Base-by-base conservation (phyloP, 73 alveolate species). In the Paramecium primaurelia region DNA sequence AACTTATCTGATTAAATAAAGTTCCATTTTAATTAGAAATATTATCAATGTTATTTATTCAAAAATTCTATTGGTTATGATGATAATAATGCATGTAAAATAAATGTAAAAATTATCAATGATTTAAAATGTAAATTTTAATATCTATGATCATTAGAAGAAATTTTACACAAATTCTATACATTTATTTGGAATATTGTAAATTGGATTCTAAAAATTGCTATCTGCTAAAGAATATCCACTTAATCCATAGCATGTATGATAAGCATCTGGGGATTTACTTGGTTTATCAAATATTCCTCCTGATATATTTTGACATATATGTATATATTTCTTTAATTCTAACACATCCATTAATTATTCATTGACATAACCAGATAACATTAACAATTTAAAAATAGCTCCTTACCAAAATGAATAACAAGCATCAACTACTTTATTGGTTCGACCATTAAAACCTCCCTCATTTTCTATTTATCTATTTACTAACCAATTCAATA, bases 321-420 rank as follows among this genome's bases (percentile, higher is more conserved):
- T 88, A 8, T 96, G 20, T 14, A 97, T 92, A 93, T 98, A 98
- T 10, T 97, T 99, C 87, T 98, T 96, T 49, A 98, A 92, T 58
- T 98, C 87, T 9, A 0, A 16, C 6, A 88, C 45, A 45, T 77
- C 59, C 77, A 60, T 75, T 51, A 59, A 49, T 9, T 28, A 22
- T 4, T 83, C 73, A 92, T 93, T 95, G 58, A 96, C 37, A 64
- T 64, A 64, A 8, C 83, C 83, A 64, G 45, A 34, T 64, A 36
- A 34, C 2, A 64, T 28, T 26, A 54, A n/a, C 73, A 98, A 40
- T 88, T 95, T 97, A 92, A 98, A 98, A 44, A 93, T 92, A 59
- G 99, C 98, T 20, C 99, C 99, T 88, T 92, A 91, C 99, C 99
- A 98, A 92, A 97, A 98, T 59, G 98, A 94, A 92, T 98, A 98